Evolutionary conservation across 139 green algal genomes (phyloP), one percentile per base, ranked within the genome.

Genomic region (Penium margaritaceum): DNA sequence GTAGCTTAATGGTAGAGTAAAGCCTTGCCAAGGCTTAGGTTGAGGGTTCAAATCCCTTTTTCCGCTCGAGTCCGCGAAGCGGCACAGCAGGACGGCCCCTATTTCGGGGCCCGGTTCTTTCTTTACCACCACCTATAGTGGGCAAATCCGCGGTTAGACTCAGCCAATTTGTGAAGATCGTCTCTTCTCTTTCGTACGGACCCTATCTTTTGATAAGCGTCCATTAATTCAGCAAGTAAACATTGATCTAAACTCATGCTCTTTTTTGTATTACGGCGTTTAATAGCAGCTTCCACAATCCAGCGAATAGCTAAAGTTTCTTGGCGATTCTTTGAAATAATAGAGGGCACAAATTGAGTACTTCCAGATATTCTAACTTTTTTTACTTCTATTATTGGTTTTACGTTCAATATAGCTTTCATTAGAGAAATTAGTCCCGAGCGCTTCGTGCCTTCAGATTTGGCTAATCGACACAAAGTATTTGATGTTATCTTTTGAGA

Each of bases 191-290:
- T 68, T 32, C 61, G 61, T 24, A 51, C 34, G 32, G 5, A 33
- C 19, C 61, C 61, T 17, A 19, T 68, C 47, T 68, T 68, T 36
- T 47, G 35, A 30, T 32, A 33, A 67, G 61, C 61, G 46, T 68
- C 61, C 35, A 68, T 33, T 54, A 68, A 39, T 51, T 68, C 61
- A 68, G 61, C 61, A 68, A 33, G 17, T 68, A 51, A 68, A 47
- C 61, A 68, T 68, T 68, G 61, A 68, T 68, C 61, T 68, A 68
- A 68, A 27, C 61, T 68, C 61, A 68, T 33, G 47, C 29, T 68
- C 32, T 68, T 67, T 43, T 67, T 67, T 67, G 61, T 68, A 63
- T 63, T 63, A 58, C 47, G 47, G 47, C 57, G 57, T 64, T 37
- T 37, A 19, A 64, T 36, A 37, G 57, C 57, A 24, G 57, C 57